A percentile compares a stretch with the other conserved stretches of the same genome.
phyloP scores from a whole-genome alignment of 2,329 filamentous ascomycete genomes.

The Exophiala viscosa region DNA sequence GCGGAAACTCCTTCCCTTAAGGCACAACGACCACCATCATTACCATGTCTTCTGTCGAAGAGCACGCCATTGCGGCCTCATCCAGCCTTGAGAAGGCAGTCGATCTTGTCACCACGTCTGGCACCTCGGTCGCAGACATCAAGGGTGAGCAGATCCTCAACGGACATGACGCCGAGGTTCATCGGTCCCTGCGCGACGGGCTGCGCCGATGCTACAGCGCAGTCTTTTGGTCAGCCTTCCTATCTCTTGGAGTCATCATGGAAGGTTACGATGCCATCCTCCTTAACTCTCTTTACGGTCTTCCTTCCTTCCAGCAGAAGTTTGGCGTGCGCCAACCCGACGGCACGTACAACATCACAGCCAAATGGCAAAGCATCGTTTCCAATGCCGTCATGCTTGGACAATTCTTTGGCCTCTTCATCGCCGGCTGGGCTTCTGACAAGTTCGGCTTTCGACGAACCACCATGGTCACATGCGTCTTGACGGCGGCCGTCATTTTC shows the following conservation, averaged over 20 bases:
- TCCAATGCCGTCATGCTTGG: slow-evolving; percentile 29
- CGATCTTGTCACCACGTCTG: too few species aligned
- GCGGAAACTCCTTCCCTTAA: too few species aligned
- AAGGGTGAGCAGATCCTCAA: slow-evolving; percentile 1
- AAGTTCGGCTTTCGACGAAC: slow-evolving; percentile 43
- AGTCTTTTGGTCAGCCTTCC: slow-evolving; percentile 74
- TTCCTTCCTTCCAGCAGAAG: slow-evolving; percentile 39
- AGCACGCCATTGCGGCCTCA: too few species aligned
- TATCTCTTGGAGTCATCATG: slow-evolving; percentile 86
- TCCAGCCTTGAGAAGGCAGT: too few species aligned
- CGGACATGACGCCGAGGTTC: too few species aligned
- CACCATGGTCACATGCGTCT: slow-evolving; percentile 41
- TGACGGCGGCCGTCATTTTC: slow-evolving; percentile 47
- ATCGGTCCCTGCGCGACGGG: background rate
- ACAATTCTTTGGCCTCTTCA: slow-evolving; percentile 30
- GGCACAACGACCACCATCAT: too few species aligned
- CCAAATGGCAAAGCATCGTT: slow-evolving; percentile 33
- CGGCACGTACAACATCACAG: slow-evolving; percentile 26
- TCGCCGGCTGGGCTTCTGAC: slow-evolving; percentile 31
- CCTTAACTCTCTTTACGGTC: slow-evolving; percentile 72
- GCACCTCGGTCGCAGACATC: too few species aligned
- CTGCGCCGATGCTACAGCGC: slow-evolving; percentile 54
- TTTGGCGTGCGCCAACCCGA: slow-evolving; percentile 28
- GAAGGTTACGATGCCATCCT: slow-evolving; percentile 57
- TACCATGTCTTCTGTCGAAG: too few species aligned